A percentile compares a stretch with the other conserved stretches of the same genome.
phyloP scores from a whole-genome alignment of 768 basidiomycete genomes.

The Boletellus emodensis region DNA sequence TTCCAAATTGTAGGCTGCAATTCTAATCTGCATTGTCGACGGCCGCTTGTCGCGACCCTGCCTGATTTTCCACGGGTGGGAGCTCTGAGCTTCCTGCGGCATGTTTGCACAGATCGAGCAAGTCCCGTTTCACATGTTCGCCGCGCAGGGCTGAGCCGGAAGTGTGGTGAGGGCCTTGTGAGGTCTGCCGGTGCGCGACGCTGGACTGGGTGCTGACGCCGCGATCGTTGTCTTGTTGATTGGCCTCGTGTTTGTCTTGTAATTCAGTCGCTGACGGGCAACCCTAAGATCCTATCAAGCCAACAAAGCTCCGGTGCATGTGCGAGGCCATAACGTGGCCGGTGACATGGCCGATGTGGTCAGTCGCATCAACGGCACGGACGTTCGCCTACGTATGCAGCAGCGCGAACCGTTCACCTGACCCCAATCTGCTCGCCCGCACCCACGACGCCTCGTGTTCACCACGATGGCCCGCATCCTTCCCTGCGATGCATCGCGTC shows the following conservation, averaged over 20 bases:
- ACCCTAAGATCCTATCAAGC: constrained; percentile 14
- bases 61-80: not conserved
- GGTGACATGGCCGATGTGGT: not conserved
- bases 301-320: constrained; percentile 3
- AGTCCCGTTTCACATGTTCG: constrained; percentile 6
- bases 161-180: constrained; percentile 9
- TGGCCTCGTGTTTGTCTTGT: constrained; percentile 21
- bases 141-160: constrained; percentile 11
- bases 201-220: constrained; percentile 8
- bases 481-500: constrained; percentile 24
- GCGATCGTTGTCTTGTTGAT: constrained; percentile 14
- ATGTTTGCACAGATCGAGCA: too few relatives aligned
- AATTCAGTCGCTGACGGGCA: constrained; percentile 11
- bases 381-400: not conserved
- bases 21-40: constrained; percentile 3
- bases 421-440: constrained; percentile 11
- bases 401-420: constrained; percentile 11
- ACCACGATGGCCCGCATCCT: constrained; percentile 27
- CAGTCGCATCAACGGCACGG: constrained; percentile 7
- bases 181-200: constrained; percentile 17
- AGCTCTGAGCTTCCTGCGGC: constrained; percentile 1
- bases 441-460: constrained; percentile 28
- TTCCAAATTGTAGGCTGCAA: constrained; percentile 5
- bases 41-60: not conserved
- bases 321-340: not conserved